A percentile compares a stretch with the other conserved stretches of the same genome.
phyloP scores from a whole-genome alignment of 2,329 filamentous ascomycete genomes.

The Paracoccidioides brasiliensis region DNA sequence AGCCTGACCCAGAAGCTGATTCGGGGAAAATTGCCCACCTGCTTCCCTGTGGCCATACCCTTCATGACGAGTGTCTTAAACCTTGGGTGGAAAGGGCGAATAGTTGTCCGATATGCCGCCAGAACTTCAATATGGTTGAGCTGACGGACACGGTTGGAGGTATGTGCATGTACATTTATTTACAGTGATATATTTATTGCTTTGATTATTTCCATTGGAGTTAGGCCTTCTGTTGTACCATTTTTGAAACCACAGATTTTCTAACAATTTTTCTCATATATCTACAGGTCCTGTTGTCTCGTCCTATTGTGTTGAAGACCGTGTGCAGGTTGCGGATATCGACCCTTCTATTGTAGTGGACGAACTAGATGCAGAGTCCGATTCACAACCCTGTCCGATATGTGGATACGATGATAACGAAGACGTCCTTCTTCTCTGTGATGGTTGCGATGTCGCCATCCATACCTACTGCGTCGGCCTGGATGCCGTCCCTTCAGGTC shows the following conservation, averaged over 20 bases:
- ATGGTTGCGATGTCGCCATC: constrained; percentile 77
- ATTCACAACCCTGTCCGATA: constrained; percentile 63
- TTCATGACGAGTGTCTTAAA: constrained; percentile 84
- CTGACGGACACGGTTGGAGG: constrained; percentile 69
- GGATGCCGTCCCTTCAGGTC: constrained; percentile 57
- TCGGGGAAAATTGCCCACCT: constrained; percentile 46
- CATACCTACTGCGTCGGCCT: constrained; percentile 87
- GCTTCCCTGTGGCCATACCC: constrained; percentile 71
- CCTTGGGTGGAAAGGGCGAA: constrained; percentile 96
- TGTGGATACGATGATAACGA: constrained; percentile 72
- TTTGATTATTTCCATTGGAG: not conserved
- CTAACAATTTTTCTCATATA: not conserved
- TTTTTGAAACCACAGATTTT: too few species aligned
- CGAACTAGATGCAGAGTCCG: constrained; percentile 52
- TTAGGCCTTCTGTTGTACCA: too few species aligned
- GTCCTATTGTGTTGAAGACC: constrained; percentile 43
- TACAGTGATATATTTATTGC: not conserved
- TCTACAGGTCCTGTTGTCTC: constrained; percentile 41
- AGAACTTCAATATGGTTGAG: constrained; percentile 79
- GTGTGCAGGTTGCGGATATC: constrained; percentile 69
- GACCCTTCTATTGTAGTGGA: constrained; percentile 60
- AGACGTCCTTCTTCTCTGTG: constrained; percentile 76
- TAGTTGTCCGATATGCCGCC: constrained; percentile 93
- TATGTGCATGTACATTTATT: constrained; percentile 35
- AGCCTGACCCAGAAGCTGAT: constrained; percentile 24